Conservation (phyloP, 257 asterid genomes). For the Solanum chmielewskii region DNA sequence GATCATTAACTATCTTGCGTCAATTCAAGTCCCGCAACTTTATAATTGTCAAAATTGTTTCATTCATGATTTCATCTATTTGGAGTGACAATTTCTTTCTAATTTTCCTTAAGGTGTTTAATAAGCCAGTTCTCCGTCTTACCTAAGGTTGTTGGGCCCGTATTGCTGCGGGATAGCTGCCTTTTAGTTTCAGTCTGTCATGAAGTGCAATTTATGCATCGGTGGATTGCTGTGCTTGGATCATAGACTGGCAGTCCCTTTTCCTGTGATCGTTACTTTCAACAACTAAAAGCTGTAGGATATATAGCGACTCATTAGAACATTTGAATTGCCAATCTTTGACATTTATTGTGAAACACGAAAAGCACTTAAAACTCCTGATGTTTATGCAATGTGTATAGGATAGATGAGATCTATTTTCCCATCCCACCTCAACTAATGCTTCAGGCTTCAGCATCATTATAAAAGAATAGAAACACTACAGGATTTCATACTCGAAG, state of each 20-base stretch:
- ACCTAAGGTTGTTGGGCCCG: background rate
- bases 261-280: background rate
- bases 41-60: background rate
- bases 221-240: background rate
- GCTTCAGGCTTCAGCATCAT: background rate
- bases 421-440: background rate
- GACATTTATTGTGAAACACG: background rate
- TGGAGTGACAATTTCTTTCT: background rate
- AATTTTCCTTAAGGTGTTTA: background rate
- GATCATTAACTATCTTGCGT: background rate
- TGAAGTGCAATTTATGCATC: background rate
- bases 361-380: background rate
- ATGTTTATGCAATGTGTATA: background rate
- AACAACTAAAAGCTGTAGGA: background rate
- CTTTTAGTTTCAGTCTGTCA: background rate
- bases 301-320: background rate
- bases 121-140: background rate
- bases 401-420: background rate
- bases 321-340: background rate
- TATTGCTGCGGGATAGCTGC: background rate
- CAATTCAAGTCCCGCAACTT: background rate
- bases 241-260: background rate
- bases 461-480: background rate
- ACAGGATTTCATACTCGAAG: constrained; percentile 48
- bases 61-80: background rate